Conservation (phyloP, 345 rosid species). For the Kernera saxatilis region DNA sequence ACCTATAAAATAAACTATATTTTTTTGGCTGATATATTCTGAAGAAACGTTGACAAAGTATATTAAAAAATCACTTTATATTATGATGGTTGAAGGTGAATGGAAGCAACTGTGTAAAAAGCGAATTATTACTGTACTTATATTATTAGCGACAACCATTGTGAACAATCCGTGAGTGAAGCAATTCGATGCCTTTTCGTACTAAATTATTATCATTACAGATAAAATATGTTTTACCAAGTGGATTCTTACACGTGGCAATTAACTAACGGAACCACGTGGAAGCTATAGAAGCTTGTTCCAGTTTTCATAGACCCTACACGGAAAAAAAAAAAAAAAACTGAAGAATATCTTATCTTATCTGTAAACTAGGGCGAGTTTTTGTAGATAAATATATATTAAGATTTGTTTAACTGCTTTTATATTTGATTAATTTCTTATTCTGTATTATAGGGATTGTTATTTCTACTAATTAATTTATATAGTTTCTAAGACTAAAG, state of each 20-base stretch:
- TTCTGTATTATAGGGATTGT: no score
- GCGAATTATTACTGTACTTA: not conserved
- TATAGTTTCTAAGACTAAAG: no score
- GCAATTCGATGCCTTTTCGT: slow-evolving; percentile 24
- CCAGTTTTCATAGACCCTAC: not conserved
- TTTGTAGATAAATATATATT: no score
- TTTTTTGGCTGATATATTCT: no score
- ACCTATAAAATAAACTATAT: no score
- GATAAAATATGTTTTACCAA: slow-evolving; percentile 16
- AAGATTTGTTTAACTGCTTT: no score
- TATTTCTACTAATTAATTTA: no score
- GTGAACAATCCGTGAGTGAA: slow-evolving; percentile 20
- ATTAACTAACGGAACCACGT: not conserved
- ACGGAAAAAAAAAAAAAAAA: not conserved
- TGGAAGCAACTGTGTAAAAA: slow-evolving; percentile 11
- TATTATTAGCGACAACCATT: not conserved
- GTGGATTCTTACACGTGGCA: not conserved
- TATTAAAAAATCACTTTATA: not conserved
- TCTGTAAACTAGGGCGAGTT: no score
- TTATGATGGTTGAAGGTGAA: not conserved
- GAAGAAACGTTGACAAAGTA: not conserved
- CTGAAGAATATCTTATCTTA: not conserved
- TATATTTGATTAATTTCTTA: no score
- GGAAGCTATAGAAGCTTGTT: not conserved
- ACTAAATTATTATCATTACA: slow-evolving; percentile 8